These are phyloP conservation scores for Geotrichum australiense DNA, from an alignment of 1,139 yeast genomes.

Conservation along the genomic window DNA sequence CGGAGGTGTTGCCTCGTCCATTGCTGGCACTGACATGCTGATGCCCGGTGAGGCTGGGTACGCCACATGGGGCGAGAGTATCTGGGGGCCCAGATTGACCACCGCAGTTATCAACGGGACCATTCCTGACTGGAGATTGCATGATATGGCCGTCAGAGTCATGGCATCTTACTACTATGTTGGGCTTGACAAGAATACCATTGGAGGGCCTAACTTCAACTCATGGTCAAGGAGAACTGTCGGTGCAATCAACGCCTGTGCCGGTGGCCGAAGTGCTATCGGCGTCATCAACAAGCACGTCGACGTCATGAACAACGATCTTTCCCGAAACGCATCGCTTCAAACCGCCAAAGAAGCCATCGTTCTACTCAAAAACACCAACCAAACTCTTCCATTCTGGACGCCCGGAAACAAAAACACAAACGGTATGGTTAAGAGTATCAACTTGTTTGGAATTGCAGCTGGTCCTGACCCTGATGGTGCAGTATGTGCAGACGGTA, in stretches of 20 bases:
- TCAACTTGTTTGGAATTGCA: constrained; percentile 40
- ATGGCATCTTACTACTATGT: constrained; percentile 48
- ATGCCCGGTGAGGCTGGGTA: constrained; percentile 53
- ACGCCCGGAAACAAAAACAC: constrained; percentile 38
- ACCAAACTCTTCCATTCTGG: constrained; percentile 46
- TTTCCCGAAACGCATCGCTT: constrained; percentile 46
- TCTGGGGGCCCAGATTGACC: constrained; percentile 54
- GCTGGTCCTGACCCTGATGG: constrained; percentile 32
- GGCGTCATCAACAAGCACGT: constrained; percentile 50
- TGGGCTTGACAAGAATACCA: constrained; percentile 27
- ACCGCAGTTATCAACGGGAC: constrained; percentile 51
- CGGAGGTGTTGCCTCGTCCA: constrained; percentile 49
- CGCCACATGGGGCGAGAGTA: constrained; percentile 39
- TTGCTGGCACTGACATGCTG: constrained; percentile 59
- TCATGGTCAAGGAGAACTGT: constrained; percentile 54
- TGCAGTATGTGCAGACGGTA: constrained; percentile 34
- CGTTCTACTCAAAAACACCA: constrained; percentile 47
- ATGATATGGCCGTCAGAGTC: constrained; percentile 57
- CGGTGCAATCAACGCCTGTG: constrained; percentile 44
- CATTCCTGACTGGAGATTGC: constrained; percentile 47
- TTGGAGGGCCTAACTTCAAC: constrained; percentile 49
- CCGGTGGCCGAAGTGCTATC: constrained; percentile 41
- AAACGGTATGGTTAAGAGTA: constrained; percentile 39
- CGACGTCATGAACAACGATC: constrained; percentile 43
- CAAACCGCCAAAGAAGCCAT: constrained; percentile 53